Evolutionary conservation across 345 rosid genomes (phyloP).

Genomic region (Acer yangbiense): DNA sequence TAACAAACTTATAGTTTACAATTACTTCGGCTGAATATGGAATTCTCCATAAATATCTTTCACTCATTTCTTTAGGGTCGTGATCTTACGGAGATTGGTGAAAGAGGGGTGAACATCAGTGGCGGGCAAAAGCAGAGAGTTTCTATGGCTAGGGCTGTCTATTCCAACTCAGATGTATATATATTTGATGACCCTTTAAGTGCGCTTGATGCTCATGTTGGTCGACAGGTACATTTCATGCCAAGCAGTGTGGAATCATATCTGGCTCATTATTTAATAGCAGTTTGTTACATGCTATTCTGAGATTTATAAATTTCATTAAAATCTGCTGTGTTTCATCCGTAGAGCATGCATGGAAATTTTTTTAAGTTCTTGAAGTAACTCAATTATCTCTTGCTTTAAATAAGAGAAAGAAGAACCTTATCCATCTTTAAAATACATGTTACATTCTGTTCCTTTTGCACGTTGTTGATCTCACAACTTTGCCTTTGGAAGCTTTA

Average conservation of each 20-base stretch:
- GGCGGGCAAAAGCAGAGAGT: slow-evolving; percentile 99
- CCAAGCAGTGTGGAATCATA: background rate
- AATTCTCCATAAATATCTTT: slow-evolving; percentile 20
- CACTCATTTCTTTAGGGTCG: slow-evolving; percentile 53
- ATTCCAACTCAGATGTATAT: slow-evolving; percentile 86
- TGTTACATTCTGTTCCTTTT: background rate
- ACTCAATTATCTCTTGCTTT: background rate
- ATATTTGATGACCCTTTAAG: slow-evolving; percentile 98
- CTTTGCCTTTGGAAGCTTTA: slow-evolving; percentile 1
- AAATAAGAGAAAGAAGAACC: background rate
- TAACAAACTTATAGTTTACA: slow-evolving; percentile 12
- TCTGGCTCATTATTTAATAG: background rate
- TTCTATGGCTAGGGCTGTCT: slow-evolving; percentile 97
- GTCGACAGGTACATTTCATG: slow-evolving; percentile 66
- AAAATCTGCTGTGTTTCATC: background rate
- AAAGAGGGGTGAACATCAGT: slow-evolving; percentile 97
- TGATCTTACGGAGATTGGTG: slow-evolving; percentile 96
- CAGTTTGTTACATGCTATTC: background rate
- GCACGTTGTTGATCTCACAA: background rate
- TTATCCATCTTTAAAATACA: background rate
- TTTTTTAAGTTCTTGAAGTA: background rate
- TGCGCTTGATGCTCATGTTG: slow-evolving; percentile 95
- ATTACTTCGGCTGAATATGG: slow-evolving; percentile 7
- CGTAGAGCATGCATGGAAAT: background rate
- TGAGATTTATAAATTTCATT: background rate